Conservation (phyloP, 192 early-diverging fungal species). For the Gonapodya prolifera region DNA sequence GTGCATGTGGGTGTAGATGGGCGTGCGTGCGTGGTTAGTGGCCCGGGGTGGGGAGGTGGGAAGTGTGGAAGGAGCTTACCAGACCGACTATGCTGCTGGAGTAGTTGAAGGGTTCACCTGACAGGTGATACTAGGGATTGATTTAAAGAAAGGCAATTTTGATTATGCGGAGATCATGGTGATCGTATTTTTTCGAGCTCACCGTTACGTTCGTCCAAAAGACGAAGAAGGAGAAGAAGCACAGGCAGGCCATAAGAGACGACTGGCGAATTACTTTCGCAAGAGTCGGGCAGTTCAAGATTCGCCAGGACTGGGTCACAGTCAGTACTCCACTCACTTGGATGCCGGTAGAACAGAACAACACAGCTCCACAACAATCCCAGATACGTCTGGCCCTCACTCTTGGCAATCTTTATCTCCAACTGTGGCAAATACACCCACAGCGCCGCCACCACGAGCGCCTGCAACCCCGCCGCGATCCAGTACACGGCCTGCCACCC, state of each 20-base stretch:
- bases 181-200: too few relatives aligned
- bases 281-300: neutral
- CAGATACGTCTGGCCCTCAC: neutral
- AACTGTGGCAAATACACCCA: neutral
- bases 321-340: neutral
- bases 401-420: neutral
- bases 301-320: neutral
- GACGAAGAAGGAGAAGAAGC: neutral
- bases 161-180: too few relatives aligned
- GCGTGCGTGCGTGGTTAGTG: too few relatives aligned
- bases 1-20: too few relatives aligned
- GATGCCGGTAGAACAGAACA: neutral
- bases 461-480: neutral
- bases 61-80: neutral
- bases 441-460: neutral
- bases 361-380: neutral
- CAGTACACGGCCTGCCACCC: neutral
- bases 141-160: too few relatives aligned
- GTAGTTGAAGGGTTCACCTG: neutral
- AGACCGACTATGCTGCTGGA: neutral
- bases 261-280: neutral
- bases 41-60: too few relatives aligned
- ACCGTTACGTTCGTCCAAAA: neutral
- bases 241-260: neutral
- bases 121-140: neutral